Base-by-base conservation (phyloP, 345 rosid species). In the Firmiana major region DNA sequence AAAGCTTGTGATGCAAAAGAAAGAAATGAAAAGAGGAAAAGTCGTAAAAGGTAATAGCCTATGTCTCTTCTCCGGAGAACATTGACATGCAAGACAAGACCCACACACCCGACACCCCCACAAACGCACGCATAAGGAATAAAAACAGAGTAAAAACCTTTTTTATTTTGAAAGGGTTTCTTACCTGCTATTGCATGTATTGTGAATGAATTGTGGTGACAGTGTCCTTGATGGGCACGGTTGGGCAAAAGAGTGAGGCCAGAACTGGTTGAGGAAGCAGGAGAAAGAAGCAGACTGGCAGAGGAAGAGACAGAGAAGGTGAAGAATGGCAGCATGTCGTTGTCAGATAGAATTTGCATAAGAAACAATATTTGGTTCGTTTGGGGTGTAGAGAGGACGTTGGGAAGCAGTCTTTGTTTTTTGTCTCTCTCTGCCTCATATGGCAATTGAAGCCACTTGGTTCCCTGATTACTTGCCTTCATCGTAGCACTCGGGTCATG, bases 391-490 rank as follows among this genome's bases (percentile, higher is more conserved):
- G 36, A 28, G 64, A 73, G 42, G 45, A 51, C 26, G 57, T 74
- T 57, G 46, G 42, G 72, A 66, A 26, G 77, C 68, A 55, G 82
- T 60, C 65, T n/a, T 77, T 60, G 70, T 57, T 28, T 55, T 46
- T 71, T 63, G 53, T 75, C 64, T 80, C 80, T 51, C 80, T 60
- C 51, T 24, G 67, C 68, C 60, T 12, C 13, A 12, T 21, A 54
- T 54, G 63, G 48, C 38, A 38, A 73, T 60, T 71, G 74, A 45
- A 64, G 82, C 91, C 92, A 84, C 76, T 79, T 81, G 81, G 71
- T 79, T 79, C 77, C 89, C 92, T 76, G 72, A 28, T 79, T 73
- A 12, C 24, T 40, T 84, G 89, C 78, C 88, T 79, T 13, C 26
- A 19, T 59, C 73, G 43, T 78, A 74, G 87, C 77, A 22, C 45